Conservation (phyloP, 1,284 basidiomycete genomes). For the Sanghuangporus baumii region DNA sequence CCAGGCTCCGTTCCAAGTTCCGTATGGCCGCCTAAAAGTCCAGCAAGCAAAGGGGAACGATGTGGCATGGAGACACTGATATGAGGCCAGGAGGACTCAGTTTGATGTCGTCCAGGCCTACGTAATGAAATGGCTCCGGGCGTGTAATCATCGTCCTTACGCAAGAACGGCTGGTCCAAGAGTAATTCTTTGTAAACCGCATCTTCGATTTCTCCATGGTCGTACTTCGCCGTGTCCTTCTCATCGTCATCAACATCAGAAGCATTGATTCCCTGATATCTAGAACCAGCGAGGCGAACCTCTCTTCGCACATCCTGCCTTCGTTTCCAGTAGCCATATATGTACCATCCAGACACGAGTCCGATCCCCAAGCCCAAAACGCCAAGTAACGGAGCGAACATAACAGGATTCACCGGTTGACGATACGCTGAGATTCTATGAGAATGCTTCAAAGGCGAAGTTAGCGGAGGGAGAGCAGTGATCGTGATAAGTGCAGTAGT, state of each 20-base stretch:
- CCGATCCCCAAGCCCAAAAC: constrained; percentile 33
- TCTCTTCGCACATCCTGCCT: background rate
- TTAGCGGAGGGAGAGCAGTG: constrained; percentile 37
- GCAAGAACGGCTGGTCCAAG: background rate
- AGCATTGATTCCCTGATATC: constrained; percentile 1
- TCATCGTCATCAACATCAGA: background rate
- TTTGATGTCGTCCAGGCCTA: background rate
- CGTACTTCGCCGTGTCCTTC: background rate
- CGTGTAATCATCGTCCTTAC: background rate
- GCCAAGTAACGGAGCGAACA: constrained; percentile 37
- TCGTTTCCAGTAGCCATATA: constrained; percentile 10
- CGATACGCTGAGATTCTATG: constrained; percentile 19
- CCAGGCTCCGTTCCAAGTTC: background rate
- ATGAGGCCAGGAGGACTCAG: background rate
- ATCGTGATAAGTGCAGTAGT: constrained; percentile 24
- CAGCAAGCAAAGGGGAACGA: constrained; percentile 3
- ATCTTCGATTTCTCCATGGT: background rate
- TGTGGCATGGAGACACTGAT: background rate
- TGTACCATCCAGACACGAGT: constrained; percentile 12
- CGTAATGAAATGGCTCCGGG: background rate
- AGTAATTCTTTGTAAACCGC: background rate
- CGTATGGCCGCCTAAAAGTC: background rate
- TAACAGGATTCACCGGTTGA: constrained; percentile 29
- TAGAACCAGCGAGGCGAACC: constrained; percentile 2
- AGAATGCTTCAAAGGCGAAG: constrained; percentile 22